Evolutionary conservation across 176 grass and related monocot genomes (phyloP), one percentile per base, ranked within the genome.

Genomic region (Alloteropsis semialata): DNA sequence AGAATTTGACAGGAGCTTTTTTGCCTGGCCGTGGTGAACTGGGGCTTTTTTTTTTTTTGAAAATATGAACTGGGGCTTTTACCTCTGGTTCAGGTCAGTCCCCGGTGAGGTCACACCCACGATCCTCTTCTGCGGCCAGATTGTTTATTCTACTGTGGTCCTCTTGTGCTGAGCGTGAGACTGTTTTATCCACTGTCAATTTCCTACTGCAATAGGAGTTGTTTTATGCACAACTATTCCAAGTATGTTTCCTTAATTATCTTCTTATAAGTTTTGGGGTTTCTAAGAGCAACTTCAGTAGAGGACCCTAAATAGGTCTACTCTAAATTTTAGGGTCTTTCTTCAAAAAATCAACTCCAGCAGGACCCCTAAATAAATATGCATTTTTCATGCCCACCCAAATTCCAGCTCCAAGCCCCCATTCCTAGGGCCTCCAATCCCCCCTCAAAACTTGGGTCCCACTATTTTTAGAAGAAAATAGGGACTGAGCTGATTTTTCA

Each of bases 101-200:
- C 30, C 82, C 83, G 83, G 78, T 77, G 22, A 77, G 83, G 29
- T 79, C 55, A 69, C 87, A 55, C 61, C 58, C 48, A 17, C 24
- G 27, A 50, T 33, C 29, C 32, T 65, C 8, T 7, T 59, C 24
- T 59, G 56, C 11, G 11, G 56, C 24, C 56, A 59, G 10, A 59
- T 14, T 69, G 13, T 64, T 64, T 69, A 69, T 4, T 39, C 4
- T 67, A 43, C 12, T 42, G n/a, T 69, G 37, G 41, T 32, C 24
- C 24, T 65, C 34, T 39, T 16, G 59, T 11, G 21, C 15, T 29
- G 50, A 56, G 9, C 6, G 22, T 30, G 29, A 14, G 51, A 8
- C 56, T 27, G 0, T 28, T 25, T 69, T 70, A 59, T 22, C 57
- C 7, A 43, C 6, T 15, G 41, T 8, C 38, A 44, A 1, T 9